phyloP scores from a whole-genome alignment of 2,329 filamentous ascomycete species.

The Fusarium penzigii region DNA sequence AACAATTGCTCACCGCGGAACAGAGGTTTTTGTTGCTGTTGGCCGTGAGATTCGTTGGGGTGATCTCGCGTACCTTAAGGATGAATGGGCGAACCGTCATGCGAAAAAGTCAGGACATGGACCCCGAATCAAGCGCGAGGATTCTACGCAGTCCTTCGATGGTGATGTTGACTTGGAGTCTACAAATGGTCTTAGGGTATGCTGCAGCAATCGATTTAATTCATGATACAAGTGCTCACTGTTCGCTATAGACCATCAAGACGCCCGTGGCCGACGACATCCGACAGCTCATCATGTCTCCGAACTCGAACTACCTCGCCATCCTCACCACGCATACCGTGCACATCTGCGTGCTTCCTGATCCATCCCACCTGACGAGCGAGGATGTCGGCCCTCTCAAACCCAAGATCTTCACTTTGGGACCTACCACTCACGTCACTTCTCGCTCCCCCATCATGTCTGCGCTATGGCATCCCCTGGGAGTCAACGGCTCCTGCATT shows the following conservation, averaged over 20 bases:
- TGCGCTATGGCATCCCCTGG: slow-evolving; percentile 89
- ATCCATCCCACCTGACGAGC: slow-evolving; percentile 72
- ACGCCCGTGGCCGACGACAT: slow-evolving; percentile 80
- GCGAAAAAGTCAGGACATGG: slow-evolving; percentile 33
- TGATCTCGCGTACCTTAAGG: slow-evolving; percentile 79
- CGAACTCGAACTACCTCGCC: slow-evolving; percentile 77
- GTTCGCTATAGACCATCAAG: slow-evolving; percentile 63
- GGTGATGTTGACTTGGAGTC: slow-evolving; percentile 29
- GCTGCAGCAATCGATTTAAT: slow-evolving; percentile 12
- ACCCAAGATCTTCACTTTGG: slow-evolving; percentile 86
- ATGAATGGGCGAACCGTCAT: slow-evolving; percentile 41
- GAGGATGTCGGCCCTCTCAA: slow-evolving; percentile 70
- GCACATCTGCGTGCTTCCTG: slow-evolving; percentile 83
- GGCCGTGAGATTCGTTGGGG: slow-evolving; percentile 93
- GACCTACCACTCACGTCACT: slow-evolving; percentile 87
- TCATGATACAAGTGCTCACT: slow-evolving; percentile 6
- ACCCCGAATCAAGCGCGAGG: slow-evolving; percentile 50
- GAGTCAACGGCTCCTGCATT: slow-evolving; percentile 76
- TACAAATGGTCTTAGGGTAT: slow-evolving; percentile 36
- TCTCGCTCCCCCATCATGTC: slow-evolving; percentile 80
- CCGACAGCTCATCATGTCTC: slow-evolving; percentile 81
- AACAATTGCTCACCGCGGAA: slow-evolving; percentile 78
- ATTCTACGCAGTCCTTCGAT: slow-evolving; percentile 41
- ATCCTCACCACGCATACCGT: slow-evolving; percentile 86
- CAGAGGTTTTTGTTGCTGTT: slow-evolving; percentile 85